A percentile compares a stretch with the other conserved stretches of the same genome.
phyloP scores from a whole-genome alignment of 768 basidiomycete genomes.

The Rhizopogon sp. region DNA sequence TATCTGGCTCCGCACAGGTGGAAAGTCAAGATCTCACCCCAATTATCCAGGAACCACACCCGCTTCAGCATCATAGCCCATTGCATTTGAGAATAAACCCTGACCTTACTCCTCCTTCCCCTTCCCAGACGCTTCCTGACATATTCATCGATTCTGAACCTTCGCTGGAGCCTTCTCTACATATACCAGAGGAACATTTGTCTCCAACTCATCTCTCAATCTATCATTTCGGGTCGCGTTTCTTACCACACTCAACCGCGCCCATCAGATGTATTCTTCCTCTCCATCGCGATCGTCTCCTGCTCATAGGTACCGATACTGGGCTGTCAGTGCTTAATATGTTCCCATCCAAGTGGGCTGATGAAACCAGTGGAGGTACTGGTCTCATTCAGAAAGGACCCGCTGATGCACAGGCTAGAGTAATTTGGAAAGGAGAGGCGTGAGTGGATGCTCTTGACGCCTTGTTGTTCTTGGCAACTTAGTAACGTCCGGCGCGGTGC shows the following conservation, averaged over 20 bases:
- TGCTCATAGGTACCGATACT: conserved; percentile 78
- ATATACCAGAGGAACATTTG: conserved; percentile 44
- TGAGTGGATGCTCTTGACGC: conserved; percentile 26
- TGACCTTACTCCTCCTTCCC: conserved; percentile 24
- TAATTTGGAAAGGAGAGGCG: conserved; percentile 79
- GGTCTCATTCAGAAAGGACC: conserved; percentile 51
- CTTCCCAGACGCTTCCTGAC: conserved; percentile 5
- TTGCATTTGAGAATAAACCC: conserved; percentile 44
- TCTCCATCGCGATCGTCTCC: conserved; percentile 51
- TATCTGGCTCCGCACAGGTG: conserved; percentile 6
- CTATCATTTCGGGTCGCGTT: conserved; percentile 80
- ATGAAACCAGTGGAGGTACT: conserved; percentile 37
- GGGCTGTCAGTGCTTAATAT: conserved; percentile 81
- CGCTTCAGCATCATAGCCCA: neutral
- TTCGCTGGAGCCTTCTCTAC: conserved; percentile 22
- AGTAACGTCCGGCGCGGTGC: neutral
- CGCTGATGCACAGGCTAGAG: conserved; percentile 60
- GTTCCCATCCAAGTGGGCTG: conserved; percentile 67
- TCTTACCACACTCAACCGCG: conserved; percentile 72
- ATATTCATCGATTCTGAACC: conserved; percentile 1
- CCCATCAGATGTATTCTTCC: conserved; percentile 77
- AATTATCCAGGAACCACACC: conserved; percentile 3
- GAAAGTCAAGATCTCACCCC: conserved; percentile 2
- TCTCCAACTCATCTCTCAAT: conserved; percentile 61
- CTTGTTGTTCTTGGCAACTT: neutral